Conservation (phyloP, 116 monocot genomes). For the Cymodocea nodosa region DNA sequence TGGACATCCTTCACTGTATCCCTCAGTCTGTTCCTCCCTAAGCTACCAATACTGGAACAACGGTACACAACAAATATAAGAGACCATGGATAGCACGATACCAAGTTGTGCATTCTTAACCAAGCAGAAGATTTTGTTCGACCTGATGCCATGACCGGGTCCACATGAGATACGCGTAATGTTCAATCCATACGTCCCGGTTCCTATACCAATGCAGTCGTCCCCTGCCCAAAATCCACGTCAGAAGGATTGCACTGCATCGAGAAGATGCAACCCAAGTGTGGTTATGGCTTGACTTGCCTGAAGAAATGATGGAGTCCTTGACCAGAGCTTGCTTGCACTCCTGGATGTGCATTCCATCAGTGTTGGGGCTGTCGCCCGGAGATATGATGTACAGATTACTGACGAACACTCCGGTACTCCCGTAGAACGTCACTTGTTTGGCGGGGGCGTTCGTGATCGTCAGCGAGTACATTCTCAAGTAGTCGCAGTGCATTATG, state of each 20-base stretch:
- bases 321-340: conserved; percentile 8
- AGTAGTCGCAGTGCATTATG: conserved; percentile 7
- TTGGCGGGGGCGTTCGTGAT: conserved; percentile 9
- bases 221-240: conserved; percentile 13
- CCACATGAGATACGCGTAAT: conserved; percentile 19
- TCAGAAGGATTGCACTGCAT: background rate
- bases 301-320: conserved; percentile 16
- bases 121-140: background rate
- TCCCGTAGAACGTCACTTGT: conserved; percentile 9
- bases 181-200: conserved; percentile 4
- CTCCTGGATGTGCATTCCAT: conserved; percentile 23
- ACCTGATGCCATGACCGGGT: conserved; percentile 37
- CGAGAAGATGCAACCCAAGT: too few species aligned
- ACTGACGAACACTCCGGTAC: background rate
- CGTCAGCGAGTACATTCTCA: conserved; percentile 3
- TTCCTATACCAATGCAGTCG: conserved; percentile 35
- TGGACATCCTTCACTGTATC: conserved; percentile 19
- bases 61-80: background rate
- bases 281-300: background rate
- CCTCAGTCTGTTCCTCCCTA: conserved; percentile 9
- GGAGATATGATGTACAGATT: conserved; percentile 16
- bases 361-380: conserved; percentile 28
- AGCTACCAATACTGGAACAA: conserved; percentile 32
- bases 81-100: background rate
- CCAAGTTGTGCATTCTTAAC: background rate